phyloP scores from a whole-genome alignment of 768 basidiomycete species.

The Amanita phalloides region DNA sequence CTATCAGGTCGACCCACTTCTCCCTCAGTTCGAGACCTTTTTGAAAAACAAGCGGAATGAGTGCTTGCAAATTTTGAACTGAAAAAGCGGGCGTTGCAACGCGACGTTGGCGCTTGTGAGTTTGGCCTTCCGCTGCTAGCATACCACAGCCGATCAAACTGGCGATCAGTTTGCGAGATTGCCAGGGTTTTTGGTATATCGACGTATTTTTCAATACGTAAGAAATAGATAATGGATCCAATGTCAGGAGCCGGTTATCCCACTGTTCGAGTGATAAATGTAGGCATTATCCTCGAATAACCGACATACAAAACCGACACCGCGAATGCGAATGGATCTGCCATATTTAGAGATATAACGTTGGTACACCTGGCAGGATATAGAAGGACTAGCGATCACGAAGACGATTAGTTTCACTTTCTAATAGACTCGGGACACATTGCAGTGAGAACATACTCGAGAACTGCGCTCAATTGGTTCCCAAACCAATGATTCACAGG shows the following conservation, averaged over 20 bases:
- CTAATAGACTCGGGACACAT: background rate
- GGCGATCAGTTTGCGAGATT: slow-evolving; percentile 63
- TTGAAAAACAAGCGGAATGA: slow-evolving; percentile 61
- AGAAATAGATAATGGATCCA: slow-evolving; percentile 66
- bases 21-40: slow-evolving; percentile 55
- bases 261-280: slow-evolving; percentile 30
- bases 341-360: slow-evolving; percentile 49
- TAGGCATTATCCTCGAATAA: background rate
- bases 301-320: slow-evolving; percentile 52
- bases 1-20: slow-evolving; percentile 45
- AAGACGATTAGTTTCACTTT: background rate
- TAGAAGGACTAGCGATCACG: slow-evolving; percentile 30
- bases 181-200: slow-evolving; percentile 78
- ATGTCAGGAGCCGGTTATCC: slow-evolving; percentile 70
- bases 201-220: slow-evolving; percentile 66
- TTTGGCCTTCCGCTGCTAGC: slow-evolving; percentile 67
- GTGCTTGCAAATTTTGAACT: slow-evolving; percentile 59
- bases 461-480: slow-evolving; percentile 42
- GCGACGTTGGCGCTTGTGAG: slow-evolving; percentile 73
- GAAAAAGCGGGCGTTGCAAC: slow-evolving; percentile 75
- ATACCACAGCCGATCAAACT: slow-evolving; percentile 76
- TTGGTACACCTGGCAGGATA: slow-evolving; percentile 45
- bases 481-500: slow-evolving; percentile 36
- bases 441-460: slow-evolving; percentile 33
- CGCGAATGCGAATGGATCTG: slow-evolving; percentile 57